phyloP scores from a whole-genome alignment of 1,284 basidiomycete species.

The Meripilus lineatus region DNA sequence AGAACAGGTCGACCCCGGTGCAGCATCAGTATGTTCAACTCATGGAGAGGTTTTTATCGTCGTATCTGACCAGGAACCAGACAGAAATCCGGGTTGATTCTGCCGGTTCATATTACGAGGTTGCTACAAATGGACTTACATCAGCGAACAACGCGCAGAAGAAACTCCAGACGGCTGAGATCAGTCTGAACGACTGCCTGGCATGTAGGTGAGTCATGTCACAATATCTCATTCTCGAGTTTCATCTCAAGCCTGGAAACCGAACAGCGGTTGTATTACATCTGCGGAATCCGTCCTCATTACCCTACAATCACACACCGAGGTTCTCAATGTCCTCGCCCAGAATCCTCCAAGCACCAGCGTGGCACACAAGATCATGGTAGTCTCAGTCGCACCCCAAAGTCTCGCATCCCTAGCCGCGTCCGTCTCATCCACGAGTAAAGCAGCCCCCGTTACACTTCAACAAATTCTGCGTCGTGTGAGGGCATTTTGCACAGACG shows the following conservation, averaged over 20 bases:
- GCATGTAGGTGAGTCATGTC: slow-evolving; percentile 68
- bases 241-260: background rate
- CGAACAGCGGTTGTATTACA: slow-evolving; percentile 88
- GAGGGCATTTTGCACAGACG: slow-evolving; percentile 52
- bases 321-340: slow-evolving; percentile 77
- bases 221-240: too few relatives aligned
- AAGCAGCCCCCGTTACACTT: slow-evolving; percentile 43
- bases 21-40: slow-evolving; percentile 48
- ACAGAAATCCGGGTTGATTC: slow-evolving; percentile 89
- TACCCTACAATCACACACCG: slow-evolving; percentile 93
- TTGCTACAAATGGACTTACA: slow-evolving; percentile 30
- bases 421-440: slow-evolving; percentile 47
- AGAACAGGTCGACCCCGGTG: slow-evolving; percentile 43
- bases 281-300: slow-evolving; percentile 97
- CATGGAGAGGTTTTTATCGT: too few relatives aligned
- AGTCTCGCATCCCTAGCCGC: slow-evolving; percentile 87
- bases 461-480: slow-evolving; percentile 66
- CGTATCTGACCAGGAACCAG: too few relatives aligned
- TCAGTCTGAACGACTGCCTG: slow-evolving; percentile 93
- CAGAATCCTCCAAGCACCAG: slow-evolving; percentile 42
- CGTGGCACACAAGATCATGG: slow-evolving; percentile 51
- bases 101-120: slow-evolving; percentile 77
- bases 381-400: slow-evolving; percentile 90
- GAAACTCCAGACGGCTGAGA: slow-evolving; percentile 88
- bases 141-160: slow-evolving; percentile 28